These are phyloP conservation scores for Botrytis aclada DNA, from an alignment of 2,329 filamentous ascomycete species.

Conservation along the genomic window DNA sequence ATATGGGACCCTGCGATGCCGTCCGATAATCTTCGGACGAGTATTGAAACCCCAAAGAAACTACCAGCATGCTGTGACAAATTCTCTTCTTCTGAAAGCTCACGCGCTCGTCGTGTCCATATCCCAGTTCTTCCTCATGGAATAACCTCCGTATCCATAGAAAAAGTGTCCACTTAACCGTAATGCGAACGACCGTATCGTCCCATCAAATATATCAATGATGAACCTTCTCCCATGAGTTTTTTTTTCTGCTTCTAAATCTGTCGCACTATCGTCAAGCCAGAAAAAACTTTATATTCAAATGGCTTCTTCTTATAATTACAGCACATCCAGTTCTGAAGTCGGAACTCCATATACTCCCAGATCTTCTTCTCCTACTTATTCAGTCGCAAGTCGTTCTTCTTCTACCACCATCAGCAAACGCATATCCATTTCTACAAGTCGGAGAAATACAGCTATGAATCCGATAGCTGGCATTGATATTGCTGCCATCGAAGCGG, in stretches of 20 bases:
- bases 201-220: slow-evolving; percentile 25
- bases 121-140: neutral
- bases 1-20: neutral
- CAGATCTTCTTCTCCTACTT: slow-evolving; percentile 25
- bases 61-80: slow-evolving; percentile 29
- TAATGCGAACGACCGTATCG: slow-evolving; percentile 13
- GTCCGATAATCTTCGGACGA: slow-evolving; percentile 4
- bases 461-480: slow-evolving; percentile 44
- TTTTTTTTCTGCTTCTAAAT: slow-evolving; percentile 2
- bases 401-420: slow-evolving; percentile 34
- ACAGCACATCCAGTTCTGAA: slow-evolving; percentile 31
- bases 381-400: slow-evolving; percentile 32
- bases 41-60: slow-evolving; percentile 35
- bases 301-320: slow-evolving; percentile 36
- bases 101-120: neutral
- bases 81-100: slow-evolving; percentile 6
- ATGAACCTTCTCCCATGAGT: slow-evolving; percentile 15
- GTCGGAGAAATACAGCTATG: slow-evolving; percentile 31
- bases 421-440: slow-evolving; percentile 33
- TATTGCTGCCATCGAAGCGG: slow-evolving; percentile 54
- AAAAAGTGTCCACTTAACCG: slow-evolving; percentile 25
- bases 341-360: slow-evolving; percentile 19
- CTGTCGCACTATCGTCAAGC: slow-evolving; percentile 16
- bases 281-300: slow-evolving; percentile 5
- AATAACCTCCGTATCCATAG: neutral